These are phyloP conservation scores for Boletus huronensis DNA, from an alignment of 768 basidiomycete genomes.

Conservation along the genomic window DNA sequence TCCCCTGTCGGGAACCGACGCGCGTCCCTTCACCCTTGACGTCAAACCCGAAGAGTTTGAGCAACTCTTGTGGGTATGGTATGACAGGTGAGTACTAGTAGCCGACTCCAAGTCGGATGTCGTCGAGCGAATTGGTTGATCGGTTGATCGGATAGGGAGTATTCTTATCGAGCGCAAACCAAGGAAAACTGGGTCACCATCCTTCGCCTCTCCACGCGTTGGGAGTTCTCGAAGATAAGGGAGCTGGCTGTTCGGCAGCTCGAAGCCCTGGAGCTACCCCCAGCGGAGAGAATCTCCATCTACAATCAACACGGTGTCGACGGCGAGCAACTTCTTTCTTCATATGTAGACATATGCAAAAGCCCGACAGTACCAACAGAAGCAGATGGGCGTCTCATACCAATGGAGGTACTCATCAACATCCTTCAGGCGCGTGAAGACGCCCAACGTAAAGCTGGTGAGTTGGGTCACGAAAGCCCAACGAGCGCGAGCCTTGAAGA, in stretches of 20 bases:
- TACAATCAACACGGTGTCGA: conserved; percentile 56
- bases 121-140: neutral
- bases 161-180: conserved; percentile 48
- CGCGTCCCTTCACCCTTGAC: conserved; percentile 42
- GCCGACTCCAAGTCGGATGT: neutral
- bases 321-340: conserved; percentile 44
- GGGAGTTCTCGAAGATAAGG: conserved; percentile 53
- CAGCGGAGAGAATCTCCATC: conserved; percentile 51
- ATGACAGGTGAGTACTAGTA: conserved; percentile 49
- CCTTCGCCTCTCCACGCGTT: conserved; percentile 50
- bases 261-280: conserved; percentile 42
- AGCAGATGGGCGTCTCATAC: conserved; percentile 53
- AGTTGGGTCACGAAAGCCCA: conserved; percentile 29
- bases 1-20: conserved; percentile 35
- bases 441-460: conserved; percentile 35
- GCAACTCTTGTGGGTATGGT: conserved; percentile 56
- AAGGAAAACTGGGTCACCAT: conserved; percentile 53
- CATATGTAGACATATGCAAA: conserved; percentile 52
- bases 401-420: conserved; percentile 51
- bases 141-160: conserved; percentile 37
- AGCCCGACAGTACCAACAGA: conserved; percentile 48
- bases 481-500: conserved; percentile 33
- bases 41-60: conserved; percentile 44
- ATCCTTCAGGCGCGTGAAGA: conserved; percentile 56
- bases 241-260: conserved; percentile 53